These are phyloP conservation scores for Fusarium robinianum DNA, from an alignment of 2,329 filamentous ascomycete genomes.

Conservation along the genomic window DNA sequence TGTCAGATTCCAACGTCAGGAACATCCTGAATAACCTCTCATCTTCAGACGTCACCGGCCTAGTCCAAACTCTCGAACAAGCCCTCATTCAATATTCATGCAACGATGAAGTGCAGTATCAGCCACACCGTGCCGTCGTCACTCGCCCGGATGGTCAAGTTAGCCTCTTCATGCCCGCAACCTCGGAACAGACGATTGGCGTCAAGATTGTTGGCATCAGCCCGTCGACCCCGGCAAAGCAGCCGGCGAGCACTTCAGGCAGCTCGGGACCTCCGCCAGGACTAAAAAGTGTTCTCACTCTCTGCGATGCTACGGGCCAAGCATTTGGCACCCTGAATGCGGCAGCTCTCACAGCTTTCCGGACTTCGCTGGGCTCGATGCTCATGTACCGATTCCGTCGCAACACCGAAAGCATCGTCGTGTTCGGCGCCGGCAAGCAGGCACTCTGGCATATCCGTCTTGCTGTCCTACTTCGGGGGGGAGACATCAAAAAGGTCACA, in stretches of 20 bases:
- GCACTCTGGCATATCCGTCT: conserved; percentile 74
- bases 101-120: conserved; percentile 62
- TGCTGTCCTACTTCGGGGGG: conserved; percentile 57
- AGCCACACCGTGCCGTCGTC: conserved; percentile 64
- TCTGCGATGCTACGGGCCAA: conserved; percentile 61
- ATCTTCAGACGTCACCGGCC: conserved; percentile 18
- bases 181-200: conserved; percentile 61
- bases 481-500: conserved; percentile 36
- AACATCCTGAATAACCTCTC: conserved; percentile 27
- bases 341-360: conserved; percentile 70
- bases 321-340: conserved; percentile 68
- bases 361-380: conserved; percentile 67
- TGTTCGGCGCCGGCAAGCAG: conserved; percentile 73
- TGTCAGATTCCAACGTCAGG: conserved; percentile 31
- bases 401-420: conserved; percentile 54
- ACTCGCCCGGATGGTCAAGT: conserved; percentile 64
- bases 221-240: conserved; percentile 19
- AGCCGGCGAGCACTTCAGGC: conserved; percentile 5
- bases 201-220: conserved; percentile 63
- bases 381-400: conserved; percentile 54
- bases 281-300: conserved; percentile 57
- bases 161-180: conserved; percentile 70
- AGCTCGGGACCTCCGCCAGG: conserved; percentile 40
- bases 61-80: conserved; percentile 23
- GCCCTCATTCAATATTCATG: conserved; percentile 57